phyloP scores from a whole-genome alignment of 805 yeast species.

The Candida stauntonica region DNA sequence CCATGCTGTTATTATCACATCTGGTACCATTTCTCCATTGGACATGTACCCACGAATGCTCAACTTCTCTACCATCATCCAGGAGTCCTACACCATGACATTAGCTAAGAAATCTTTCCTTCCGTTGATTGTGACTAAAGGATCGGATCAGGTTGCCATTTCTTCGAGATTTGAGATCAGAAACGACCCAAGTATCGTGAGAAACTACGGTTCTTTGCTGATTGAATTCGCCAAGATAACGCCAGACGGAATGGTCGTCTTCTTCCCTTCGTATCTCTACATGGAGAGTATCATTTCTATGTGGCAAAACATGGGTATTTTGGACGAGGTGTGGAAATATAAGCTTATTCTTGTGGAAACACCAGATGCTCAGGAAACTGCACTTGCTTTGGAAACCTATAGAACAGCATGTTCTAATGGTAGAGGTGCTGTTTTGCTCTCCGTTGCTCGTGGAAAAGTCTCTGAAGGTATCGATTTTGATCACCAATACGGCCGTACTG shows the following conservation, averaged over 20 bases:
- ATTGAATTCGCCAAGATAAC: conserved; percentile 93
- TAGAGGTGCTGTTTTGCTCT: conserved; percentile 90
- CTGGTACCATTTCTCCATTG: conserved; percentile 96
- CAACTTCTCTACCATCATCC: conserved; percentile 87
- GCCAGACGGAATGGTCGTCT: conserved; percentile 97
- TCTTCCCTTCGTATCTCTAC: conserved; percentile 93
- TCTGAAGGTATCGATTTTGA: conserved; percentile 99
- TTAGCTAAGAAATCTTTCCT: conserved; percentile 86
- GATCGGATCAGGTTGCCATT: conserved; percentile 96
- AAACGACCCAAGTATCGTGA: conserved; percentile 95
- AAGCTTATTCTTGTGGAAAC: conserved; percentile 94
- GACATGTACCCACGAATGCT: conserved; percentile 99
- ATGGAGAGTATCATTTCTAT: conserved; percentile 97
- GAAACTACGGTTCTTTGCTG: conserved; percentile 90
- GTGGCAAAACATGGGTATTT: conserved; percentile 98
- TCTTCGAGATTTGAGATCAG: conserved; percentile 95
- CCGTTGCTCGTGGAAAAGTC: conserved; percentile 98
- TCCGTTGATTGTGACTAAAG: conserved; percentile 95
- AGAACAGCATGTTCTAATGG: conserved; percentile 97
- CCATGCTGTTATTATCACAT: conserved; percentile 88
- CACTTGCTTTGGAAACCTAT: conserved; percentile 91
- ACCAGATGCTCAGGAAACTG: conserved; percentile 98
- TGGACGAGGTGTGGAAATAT: conserved; percentile 98
- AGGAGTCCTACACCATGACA: conserved; percentile 95
- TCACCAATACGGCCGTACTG: conserved; percentile 96